Evolutionary conservation across 2,329 filamentous ascomycete species (phyloP), one percentile per base, ranked within the genome.

Genomic region (Tolypocladium sp.): DNA sequence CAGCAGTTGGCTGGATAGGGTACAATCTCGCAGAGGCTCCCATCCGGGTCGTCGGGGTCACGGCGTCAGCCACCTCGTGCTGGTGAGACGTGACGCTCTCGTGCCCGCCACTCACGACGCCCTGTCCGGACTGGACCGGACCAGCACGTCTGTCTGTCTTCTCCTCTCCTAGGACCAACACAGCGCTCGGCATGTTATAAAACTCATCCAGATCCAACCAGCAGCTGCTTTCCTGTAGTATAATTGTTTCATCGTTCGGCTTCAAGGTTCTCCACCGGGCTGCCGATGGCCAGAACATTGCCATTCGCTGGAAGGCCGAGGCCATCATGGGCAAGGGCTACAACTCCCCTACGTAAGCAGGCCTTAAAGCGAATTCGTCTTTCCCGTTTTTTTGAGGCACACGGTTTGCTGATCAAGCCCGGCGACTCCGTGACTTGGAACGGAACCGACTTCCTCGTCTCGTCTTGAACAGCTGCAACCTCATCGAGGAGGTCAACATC

Each of bases 221-320:
- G n/a, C n/a, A n/a, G n/a, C n/a, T n/a, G n/a, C n/a, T n/a, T n/a
- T n/a, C n/a, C n/a, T n/a, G n/a, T n/a, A n/a, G n/a, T n/a, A n/a
- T n/a, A n/a, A n/a, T n/a, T n/a, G n/a, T n/a, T n/a, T n/a, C n/a
- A n/a, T n/a, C 55, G 22, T 58, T 57, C 30, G 35, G 46, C 37
- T 63, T 63, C 54, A 57, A 60, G 38, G 54, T 55, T 7, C 54
- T 60, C 25, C 60, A 57, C 15, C 58, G 61, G 42, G 60, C 57
- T 41, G 57, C 51, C 15, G 57, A 58, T 17, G 52, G 40, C 15
- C 37, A 42, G 2, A 57, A 62, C 17, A 58, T 58, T 46, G 55
- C 51, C 30, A 51, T 63, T 25, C 57, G 59, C 9, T 61, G 61
- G 59, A 57, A 53, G 55, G 41, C 60, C 17, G 49, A 63, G 35